phyloP scores from a whole-genome alignment of 2,329 filamentous ascomycete species.

The Penicillium sp. region DNA sequence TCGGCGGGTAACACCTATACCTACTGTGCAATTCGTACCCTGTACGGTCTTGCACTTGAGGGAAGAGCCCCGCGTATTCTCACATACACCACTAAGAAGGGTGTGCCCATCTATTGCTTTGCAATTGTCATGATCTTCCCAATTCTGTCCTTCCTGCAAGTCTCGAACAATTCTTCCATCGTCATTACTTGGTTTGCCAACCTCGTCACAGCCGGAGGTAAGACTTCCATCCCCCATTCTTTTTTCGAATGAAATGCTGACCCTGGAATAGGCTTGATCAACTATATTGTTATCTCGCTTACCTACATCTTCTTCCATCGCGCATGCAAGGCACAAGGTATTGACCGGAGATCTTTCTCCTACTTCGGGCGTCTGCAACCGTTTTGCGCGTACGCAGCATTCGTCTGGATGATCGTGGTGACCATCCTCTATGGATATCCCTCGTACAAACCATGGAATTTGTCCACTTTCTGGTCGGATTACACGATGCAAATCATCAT shows the following conservation, averaged over 20 bases:
- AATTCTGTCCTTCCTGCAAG: conserved; percentile 60
- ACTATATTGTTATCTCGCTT: conserved; percentile 65
- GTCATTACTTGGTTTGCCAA: conserved; percentile 63
- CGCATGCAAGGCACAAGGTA: conserved; percentile 58
- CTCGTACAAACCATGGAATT: conserved; percentile 55
- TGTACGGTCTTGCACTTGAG: conserved; percentile 61
- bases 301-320: conserved; percentile 67
- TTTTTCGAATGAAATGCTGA: background rate
- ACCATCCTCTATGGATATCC: conserved; percentile 61
- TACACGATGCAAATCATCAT: conserved; percentile 65
- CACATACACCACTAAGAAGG: conserved; percentile 63
- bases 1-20: conserved; percentile 63
- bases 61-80: conserved; percentile 62
- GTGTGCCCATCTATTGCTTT: conserved; percentile 67
- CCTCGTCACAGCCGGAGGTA: conserved; percentile 57
- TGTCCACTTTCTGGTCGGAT: conserved; percentile 55
- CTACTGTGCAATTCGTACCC: conserved; percentile 59
- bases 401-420: conserved; percentile 35
- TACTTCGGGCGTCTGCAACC: conserved; percentile 67
- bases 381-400: conserved; percentile 53
- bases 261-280: conserved; percentile 51
- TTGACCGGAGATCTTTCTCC: conserved; percentile 61
- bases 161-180: conserved; percentile 55
- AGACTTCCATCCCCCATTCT: background rate
- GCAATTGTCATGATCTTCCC: conserved; percentile 60